Conservation (phyloP, 495 filamentous ascomycete species). For the Hypoxylon intermedium region DNA sequence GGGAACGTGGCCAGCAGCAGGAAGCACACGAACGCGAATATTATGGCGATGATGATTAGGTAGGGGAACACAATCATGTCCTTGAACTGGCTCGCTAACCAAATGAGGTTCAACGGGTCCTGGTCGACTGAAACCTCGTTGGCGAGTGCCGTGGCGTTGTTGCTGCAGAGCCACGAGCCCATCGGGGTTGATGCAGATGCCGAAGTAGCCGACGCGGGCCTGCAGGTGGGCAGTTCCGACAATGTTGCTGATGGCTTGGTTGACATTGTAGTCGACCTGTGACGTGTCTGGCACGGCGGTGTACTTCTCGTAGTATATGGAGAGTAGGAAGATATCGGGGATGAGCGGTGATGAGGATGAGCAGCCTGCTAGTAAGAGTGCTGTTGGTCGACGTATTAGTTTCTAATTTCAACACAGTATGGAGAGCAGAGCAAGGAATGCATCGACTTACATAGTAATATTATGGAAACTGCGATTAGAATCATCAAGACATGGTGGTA, state of each 20-base stretch:
- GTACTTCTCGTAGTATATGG: constrained; percentile 74
- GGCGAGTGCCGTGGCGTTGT: constrained; percentile 78
- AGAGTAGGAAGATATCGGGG: constrained; percentile 80
- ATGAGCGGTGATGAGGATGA: constrained; percentile 78
- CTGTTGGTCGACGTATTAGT: constrained; percentile 49
- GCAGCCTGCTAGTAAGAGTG: constrained; percentile 79
- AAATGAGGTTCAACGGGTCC: constrained; percentile 81
- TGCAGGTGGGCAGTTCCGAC: constrained; percentile 71
- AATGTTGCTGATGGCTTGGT: constrained; percentile 75
- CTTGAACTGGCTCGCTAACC: constrained; percentile 80
- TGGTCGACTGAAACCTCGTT: constrained; percentile 72
- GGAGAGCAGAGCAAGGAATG: constrained; percentile 4
- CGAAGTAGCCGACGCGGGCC: constrained; percentile 67
- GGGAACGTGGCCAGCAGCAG: constrained; percentile 81
- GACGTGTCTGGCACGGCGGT: constrained; percentile 70
- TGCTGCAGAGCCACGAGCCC: constrained; percentile 76
- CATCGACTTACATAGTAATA: constrained; percentile 82
- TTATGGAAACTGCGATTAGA: constrained; percentile 90
- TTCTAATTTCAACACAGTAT: not conserved
- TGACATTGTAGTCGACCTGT: constrained; percentile 85
- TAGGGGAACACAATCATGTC: constrained; percentile 84
- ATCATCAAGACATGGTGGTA: constrained; percentile 99
- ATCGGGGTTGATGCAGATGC: constrained; percentile 77
- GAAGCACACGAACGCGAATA: constrained; percentile 79
- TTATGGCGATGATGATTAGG: constrained; percentile 80